Evolutionary conservation across 148 eudicot species (phyloP), one percentile per base, ranked within the genome.

Genomic region (Spergularia bocconei): DNA sequence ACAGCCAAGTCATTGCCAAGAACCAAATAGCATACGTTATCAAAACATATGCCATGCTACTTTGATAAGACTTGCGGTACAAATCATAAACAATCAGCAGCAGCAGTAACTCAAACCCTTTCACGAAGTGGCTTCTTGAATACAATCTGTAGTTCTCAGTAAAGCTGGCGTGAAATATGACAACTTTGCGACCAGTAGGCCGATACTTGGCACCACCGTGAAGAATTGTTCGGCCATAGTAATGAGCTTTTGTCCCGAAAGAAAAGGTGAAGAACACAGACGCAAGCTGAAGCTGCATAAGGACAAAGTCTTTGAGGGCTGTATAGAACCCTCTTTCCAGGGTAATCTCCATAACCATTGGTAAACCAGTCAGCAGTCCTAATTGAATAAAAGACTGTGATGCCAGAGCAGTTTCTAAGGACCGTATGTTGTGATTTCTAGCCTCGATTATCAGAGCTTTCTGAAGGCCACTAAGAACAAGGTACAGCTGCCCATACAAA

Each of bases 201-300:
- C 85, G 84, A 73, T 96, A 92, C 75, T 85, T 91, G 60, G 99
- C 99, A 12, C 99, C 99, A 15, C 99, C 99, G 50, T 96, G 98
- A 58, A 92, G 97, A 60, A 96, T 89, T 41, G 99, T 92, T 78
- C 95, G 84, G 29, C 98, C 99, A 78, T 87, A 96, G 64, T 92
- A 89, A 72, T 96, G 99, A 63, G 93, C 74, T 84, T 92, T 96
- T 66, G 99, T 88, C 10, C 99, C 99, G 13, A 88, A 86, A 21
- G 96, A 88, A 85, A 92, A 96, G 74, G 99, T 96, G 82, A 96
- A 96, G 88, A 96, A 96, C 54, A 96, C 97, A 62, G 99, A 71
- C 48, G 98, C 99, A 41, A 96, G 89, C 79, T 95, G 99, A 15
- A 92, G 80, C 77, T 95, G 99, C 97, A 96, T 91, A 48, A 96